These are phyloP conservation scores for Paramecium bursaria DNA, from an alignment of 73 alveolate species.

Conservation along the genomic window DNA sequence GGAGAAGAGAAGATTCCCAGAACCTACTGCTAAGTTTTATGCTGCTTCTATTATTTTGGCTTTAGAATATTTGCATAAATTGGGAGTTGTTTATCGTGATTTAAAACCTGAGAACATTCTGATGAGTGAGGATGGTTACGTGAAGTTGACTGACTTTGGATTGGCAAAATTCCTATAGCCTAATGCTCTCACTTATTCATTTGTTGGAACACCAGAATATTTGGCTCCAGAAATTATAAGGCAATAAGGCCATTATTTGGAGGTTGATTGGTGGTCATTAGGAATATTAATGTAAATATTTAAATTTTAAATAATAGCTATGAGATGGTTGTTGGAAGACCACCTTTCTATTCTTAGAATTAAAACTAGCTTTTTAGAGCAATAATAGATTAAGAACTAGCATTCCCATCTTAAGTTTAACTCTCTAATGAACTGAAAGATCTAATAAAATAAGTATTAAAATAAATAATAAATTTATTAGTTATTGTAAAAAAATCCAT, in stretches of 20 bases:
- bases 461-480: not conserved
- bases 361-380: slow-evolving; percentile 85
- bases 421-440: slow-evolving; percentile 83
- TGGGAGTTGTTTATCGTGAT: slow-evolving; percentile 89
- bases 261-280: slow-evolving; percentile 85
- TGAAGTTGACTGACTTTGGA: slow-evolving; percentile 95
- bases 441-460: slow-evolving; percentile 42
- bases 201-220: slow-evolving; percentile 91
- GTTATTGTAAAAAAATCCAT: slow-evolving; percentile 88
- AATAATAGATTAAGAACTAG: slow-evolving; percentile 87
- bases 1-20: slow-evolving; percentile 86
- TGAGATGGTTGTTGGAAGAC: slow-evolving; percentile 97
- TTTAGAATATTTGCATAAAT: slow-evolving; percentile 89
- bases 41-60: slow-evolving; percentile 91
- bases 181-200: slow-evolving; percentile 73
- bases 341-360: slow-evolving; percentile 95
- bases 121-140: slow-evolving; percentile 89
- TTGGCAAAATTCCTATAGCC: slow-evolving; percentile 79
- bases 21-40: slow-evolving; percentile 83
- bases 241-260: slow-evolving; percentile 79
- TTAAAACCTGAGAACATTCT: slow-evolving; percentile 95
- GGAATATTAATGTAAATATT: slow-evolving; percentile 71
- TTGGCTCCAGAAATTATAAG: slow-evolving; percentile 87
- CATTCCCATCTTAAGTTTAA: slow-evolving; percentile 84
- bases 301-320: slow-evolving; percentile 70